Evolutionary conservation across 192 early-diverging fungal genomes (phyloP).

Genomic region (Coemansia sp.): DNA sequence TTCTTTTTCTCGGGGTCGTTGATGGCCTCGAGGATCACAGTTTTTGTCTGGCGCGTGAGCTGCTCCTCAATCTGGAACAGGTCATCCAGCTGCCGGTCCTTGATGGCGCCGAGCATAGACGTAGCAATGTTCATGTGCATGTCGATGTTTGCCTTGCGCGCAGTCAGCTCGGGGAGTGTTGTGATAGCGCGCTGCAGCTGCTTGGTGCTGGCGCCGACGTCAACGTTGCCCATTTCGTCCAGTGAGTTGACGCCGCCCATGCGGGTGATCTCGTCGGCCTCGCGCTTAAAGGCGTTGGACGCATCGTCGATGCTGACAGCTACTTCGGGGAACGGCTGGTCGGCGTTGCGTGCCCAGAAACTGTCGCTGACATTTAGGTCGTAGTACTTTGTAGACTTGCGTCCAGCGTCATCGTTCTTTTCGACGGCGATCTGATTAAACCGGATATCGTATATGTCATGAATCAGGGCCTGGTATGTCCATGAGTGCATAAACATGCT

Average conservation of each 20-base stretch:
- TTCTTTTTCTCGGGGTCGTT: constrained; percentile 79
- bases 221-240: constrained; percentile 57
- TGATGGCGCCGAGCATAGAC: constrained; percentile 81
- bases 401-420: constrained; percentile 67
- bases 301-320: constrained; percentile 95
- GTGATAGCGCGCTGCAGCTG: constrained; percentile 89
- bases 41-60: constrained; percentile 77
- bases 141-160: constrained; percentile 89
- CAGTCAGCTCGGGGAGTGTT: constrained; percentile 92
- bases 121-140: constrained; percentile 99
- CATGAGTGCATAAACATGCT: constrained; percentile 96
- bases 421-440: constrained; percentile 77
- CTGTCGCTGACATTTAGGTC: constrained; percentile 89
- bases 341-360: constrained; percentile 93
- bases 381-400: constrained; percentile 69
- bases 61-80: constrained; percentile 95
- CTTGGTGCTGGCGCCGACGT: constrained; percentile 83
- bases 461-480: constrained; percentile 96
- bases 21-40: constrained; percentile 78
- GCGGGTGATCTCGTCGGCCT: constrained; percentile 89
- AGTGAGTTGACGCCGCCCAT: constrained; percentile 81
- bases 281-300: constrained; percentile 91
- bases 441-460: constrained; percentile 93
- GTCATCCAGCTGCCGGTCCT: constrained; percentile 89
- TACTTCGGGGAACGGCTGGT: constrained; percentile 94